These are phyloP conservation scores for Abrus precatorius DNA, from an alignment of 306 rosid genomes.

Conservation along the genomic window DNA sequence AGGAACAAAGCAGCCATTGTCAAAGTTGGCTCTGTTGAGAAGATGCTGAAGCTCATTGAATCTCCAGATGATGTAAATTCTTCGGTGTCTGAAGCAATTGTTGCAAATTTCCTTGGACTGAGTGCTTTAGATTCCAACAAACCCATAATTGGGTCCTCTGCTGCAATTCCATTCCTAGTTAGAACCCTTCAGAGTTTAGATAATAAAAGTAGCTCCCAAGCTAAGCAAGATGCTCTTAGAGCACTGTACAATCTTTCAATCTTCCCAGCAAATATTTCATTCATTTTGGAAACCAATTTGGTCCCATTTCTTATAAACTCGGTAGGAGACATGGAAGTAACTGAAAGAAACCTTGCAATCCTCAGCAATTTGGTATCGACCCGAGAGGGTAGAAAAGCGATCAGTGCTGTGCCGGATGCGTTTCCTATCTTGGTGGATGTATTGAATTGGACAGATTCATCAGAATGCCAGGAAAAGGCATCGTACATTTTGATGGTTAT, in stretches of 20 bases:
- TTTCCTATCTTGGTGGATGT: constrained; percentile 77
- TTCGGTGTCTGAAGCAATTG: constrained; percentile 81
- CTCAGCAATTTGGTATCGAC: constrained; percentile 77
- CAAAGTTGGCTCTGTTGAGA: constrained; percentile 89
- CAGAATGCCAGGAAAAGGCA: constrained; percentile 88
- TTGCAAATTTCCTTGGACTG: constrained; percentile 88
- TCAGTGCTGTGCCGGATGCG: constrained; percentile 62
- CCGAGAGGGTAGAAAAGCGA: constrained; percentile 83
- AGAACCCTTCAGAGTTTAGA: constrained; percentile 64
- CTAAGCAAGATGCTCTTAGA: constrained; percentile 86
- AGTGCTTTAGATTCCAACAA: constrained; percentile 95
- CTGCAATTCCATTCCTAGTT: constrained; percentile 80
- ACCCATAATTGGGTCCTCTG: constrained; percentile 87
- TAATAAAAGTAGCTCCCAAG: constrained; percentile 61
- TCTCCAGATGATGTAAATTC: constrained; percentile 59
- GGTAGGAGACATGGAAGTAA: constrained; percentile 88
- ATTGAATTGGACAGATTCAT: constrained; percentile 88
- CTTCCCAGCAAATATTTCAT: constrained; percentile 66
- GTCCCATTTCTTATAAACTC: constrained; percentile 66
- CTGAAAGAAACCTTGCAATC: constrained; percentile 78
- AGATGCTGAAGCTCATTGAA: constrained; percentile 84
- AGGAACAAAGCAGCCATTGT: constrained; percentile 96
- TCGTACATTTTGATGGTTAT: constrained; percentile 89
- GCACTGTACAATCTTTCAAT: constrained; percentile 95
- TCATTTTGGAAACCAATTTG: constrained; percentile 77